Evolutionary conservation across 164 flowering plant species (phyloP), one percentile per base, ranked within the genome.

Genomic region (Macadamia tetraphylla): DNA sequence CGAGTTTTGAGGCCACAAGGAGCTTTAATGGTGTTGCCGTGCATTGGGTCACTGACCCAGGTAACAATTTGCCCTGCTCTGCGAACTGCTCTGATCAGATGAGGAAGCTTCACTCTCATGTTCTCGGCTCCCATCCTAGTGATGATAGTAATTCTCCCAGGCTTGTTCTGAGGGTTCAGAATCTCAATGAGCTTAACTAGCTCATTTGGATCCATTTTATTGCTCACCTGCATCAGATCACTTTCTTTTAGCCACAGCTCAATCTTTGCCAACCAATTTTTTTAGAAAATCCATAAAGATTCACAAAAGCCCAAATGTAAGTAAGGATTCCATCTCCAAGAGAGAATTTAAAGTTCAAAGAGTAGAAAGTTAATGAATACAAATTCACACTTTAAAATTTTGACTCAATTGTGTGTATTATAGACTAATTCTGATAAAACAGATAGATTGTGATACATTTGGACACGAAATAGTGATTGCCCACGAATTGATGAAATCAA

Each of bases 41-140:
- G 86, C 83, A 82, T 78, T 9, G 86, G 86, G 58, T 83, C 86
- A 62, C 78, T 73, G 11, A 81, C 84, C 86, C 86, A 83, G 4
- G 86, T 81, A 43, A 83, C 84, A 42, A 83, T 68, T 62, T 77
- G 84, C 6, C 83, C 86, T 6, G 84, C 81, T 30, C 70, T 29
- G 14, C 80, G 81, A 11, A 83, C 86, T 3, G 84, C 84, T 68
- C 83, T 79, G 53, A 81, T 76, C 83, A 83, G 71, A 76, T 79
- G 84, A 4, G 86, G 84, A 29, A 83, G 81, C 81, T 82, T 82
- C 12, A 80, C 81, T 64, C 79, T 70, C 82, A 76, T 76, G 68
- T 80, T 82, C 72, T 83, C 84, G 29, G 84, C 86, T 59, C 86
- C 86, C 84, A 83, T 83, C 70, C 86, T 77, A 4, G 42, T 64